Evolutionary conservation across 1,284 basidiomycete species (phyloP).

Genomic region (Tetrapyrgos nigripes): DNA sequence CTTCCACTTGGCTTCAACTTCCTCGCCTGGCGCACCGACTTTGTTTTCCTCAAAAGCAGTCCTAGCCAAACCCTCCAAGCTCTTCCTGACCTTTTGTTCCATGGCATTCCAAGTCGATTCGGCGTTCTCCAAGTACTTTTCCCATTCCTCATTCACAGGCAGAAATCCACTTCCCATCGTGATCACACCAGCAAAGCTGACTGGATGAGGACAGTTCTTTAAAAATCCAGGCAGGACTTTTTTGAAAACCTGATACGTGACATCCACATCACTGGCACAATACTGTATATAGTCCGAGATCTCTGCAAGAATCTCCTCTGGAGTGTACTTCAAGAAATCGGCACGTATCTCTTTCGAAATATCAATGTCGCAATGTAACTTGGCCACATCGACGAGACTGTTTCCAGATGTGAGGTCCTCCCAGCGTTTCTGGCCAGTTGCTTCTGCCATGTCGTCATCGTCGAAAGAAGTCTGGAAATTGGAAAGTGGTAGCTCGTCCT

Average conservation of each 20-base stretch:
- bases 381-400: conserved; percentile 92
- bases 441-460: conserved; percentile 47
- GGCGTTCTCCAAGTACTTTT: conserved; percentile 79
- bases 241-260: conserved; percentile 86
- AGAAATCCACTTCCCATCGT: conserved; percentile 94
- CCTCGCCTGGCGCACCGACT: conserved; percentile 42
- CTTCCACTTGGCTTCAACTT: conserved; percentile 59
- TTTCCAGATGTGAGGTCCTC: conserved; percentile 94
- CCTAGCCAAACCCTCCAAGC: conserved; percentile 74
- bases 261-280: conserved; percentile 85
- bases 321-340: conserved; percentile 76
- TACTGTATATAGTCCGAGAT: conserved; percentile 87
- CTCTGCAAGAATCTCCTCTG: conserved; percentile 69
- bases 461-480: conserved; percentile 24
- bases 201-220: conserved; percentile 88
- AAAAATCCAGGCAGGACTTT: conserved; percentile 89
- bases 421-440: conserved; percentile 72
- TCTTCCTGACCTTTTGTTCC: conserved; percentile 75
- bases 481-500: conserved; percentile 16
- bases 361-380: conserved; percentile 85
- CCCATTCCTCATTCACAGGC: conserved; percentile 91
- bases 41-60: conserved; percentile 47
- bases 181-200: conserved; percentile 90
- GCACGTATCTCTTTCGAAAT: conserved; percentile 85
- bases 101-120: conserved; percentile 83